Percentiles rank a stretch among this genome's conserved stretches.
phyloP scores from a whole-genome alignment of 2,329 filamentous ascomycete genomes.

The Colletotrichum caudatum region DNA sequence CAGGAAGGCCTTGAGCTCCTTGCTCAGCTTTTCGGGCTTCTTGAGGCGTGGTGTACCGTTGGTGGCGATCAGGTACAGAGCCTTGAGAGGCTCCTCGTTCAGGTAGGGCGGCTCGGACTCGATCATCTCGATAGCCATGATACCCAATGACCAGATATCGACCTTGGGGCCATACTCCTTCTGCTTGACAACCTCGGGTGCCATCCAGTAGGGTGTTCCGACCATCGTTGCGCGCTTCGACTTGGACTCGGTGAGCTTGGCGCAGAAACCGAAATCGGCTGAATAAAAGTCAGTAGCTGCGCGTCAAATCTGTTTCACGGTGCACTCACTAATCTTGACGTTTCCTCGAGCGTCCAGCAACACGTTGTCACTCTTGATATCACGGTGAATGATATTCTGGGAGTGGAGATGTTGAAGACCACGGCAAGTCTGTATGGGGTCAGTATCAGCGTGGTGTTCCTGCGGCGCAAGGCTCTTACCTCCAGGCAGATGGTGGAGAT shows the following conservation, averaged over 20 bases:
- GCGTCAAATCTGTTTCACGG: neutral
- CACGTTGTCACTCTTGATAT: slow-evolving; percentile 99
- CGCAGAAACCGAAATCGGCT: slow-evolving; percentile 99
- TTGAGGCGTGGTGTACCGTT: slow-evolving; percentile 97
- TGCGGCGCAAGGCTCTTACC: slow-evolving; percentile 66
- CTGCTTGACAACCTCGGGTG: slow-evolving; percentile 98
- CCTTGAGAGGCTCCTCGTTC: slow-evolving; percentile 97
- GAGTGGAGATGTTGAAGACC: slow-evolving; percentile 94
- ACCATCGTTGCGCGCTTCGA: slow-evolving; percentile 99
- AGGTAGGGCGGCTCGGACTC: slow-evolving; percentile 98
- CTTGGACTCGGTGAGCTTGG: slow-evolving; percentile 96
- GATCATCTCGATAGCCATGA: slow-evolving; percentile 99
- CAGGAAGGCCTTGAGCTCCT: slow-evolving; percentile 97
- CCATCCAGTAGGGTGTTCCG: slow-evolving; percentile 99
- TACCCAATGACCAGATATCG: slow-evolving; percentile 98
- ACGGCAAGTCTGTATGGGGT: slow-evolving; percentile 81
- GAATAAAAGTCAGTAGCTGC: slow-evolving; percentile 49
- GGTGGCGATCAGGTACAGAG: slow-evolving; percentile 95
- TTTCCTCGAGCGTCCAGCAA: slow-evolving; percentile 93
- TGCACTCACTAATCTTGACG: slow-evolving; percentile 91
- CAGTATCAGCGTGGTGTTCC: slow-evolving; percentile 35
- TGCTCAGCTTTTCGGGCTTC: slow-evolving; percentile 97
- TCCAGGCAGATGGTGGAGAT: slow-evolving; percentile 97
- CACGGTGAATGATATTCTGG: slow-evolving; percentile 97
- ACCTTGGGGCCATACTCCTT: slow-evolving; percentile 99